A percentile compares a stretch with the other conserved stretches of the same genome.
These are phyloP conservation scores for Prunella vulgaris DNA, from an alignment of 257 asterid genomes.

Conservation along the genomic window DNA sequence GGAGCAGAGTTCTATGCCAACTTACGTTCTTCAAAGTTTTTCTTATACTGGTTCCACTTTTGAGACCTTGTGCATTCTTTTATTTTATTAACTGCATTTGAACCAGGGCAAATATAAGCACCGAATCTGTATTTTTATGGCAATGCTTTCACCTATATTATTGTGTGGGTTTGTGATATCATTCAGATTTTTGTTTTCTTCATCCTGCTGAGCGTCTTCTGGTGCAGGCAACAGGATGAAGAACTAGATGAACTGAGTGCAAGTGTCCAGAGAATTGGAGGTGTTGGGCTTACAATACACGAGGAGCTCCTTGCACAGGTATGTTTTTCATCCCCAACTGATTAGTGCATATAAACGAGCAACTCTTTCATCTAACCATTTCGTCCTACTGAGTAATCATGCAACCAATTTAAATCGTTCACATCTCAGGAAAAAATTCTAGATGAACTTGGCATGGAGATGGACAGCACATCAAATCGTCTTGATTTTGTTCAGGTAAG, in stretches of 20 bases:
- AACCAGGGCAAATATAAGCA: neutral
- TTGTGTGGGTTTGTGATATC: slow-evolving; percentile 8
- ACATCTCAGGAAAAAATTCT: slow-evolving; percentile 72
- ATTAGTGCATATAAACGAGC: neutral
- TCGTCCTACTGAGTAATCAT: neutral
- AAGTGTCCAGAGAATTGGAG: slow-evolving; percentile 88
- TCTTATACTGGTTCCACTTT: neutral
- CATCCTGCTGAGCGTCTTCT: slow-evolving; percentile 6
- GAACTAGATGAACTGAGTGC: slow-evolving; percentile 87
- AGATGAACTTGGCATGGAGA: slow-evolving; percentile 79
- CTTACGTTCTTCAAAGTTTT: neutral
- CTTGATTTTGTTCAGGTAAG: slow-evolving; percentile 97
- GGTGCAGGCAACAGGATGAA: slow-evolving; percentile 67
- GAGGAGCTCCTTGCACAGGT: slow-evolving; percentile 97
- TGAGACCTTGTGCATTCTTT: neutral
- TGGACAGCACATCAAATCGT: slow-evolving; percentile 94
- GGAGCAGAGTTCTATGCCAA: neutral
- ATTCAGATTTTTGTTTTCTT: neutral
- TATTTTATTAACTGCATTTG: neutral
- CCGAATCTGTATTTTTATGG: neutral
- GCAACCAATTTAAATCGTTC: neutral
- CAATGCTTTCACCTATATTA: slow-evolving; percentile 1
- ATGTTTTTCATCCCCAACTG: slow-evolving; percentile 6
- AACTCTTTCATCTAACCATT: neutral
- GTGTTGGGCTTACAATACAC: slow-evolving; percentile 94